These are phyloP conservation scores for Boeremia lycopersici DNA, from an alignment of 2,329 filamentous ascomycete genomes.

Conservation along the genomic window DNA sequence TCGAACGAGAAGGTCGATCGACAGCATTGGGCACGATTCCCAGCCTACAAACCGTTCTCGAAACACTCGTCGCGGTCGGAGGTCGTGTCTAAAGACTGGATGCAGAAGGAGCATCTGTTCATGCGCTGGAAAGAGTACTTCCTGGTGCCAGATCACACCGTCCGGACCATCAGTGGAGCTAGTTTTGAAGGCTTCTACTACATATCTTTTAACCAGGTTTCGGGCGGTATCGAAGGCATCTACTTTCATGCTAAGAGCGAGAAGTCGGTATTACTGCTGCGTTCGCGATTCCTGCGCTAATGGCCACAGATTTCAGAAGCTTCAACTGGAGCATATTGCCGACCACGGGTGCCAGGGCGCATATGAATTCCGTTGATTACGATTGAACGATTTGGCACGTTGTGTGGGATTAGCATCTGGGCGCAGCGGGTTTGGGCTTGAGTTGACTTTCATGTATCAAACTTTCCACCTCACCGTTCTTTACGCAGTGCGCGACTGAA, in stretches of 20 bases:
- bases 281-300: constrained; percentile 20
- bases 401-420: constrained; percentile 39
- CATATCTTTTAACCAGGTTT: constrained; percentile 94
- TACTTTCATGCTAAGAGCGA: constrained; percentile 99
- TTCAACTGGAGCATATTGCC: constrained; percentile 87
- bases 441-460: constrained; percentile 35
- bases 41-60: constrained; percentile 79
- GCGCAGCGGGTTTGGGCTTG: constrained; percentile 28
- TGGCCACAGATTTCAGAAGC: constrained; percentile 77
- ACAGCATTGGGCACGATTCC: constrained; percentile 91
- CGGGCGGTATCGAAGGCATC: constrained; percentile 86
- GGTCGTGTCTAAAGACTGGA: constrained; percentile 69
- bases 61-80: constrained; percentile 65
- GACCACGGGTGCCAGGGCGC: constrained; percentile 83
- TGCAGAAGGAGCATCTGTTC: constrained; percentile 86
- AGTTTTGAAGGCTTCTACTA: constrained; percentile 99
- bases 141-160: constrained; percentile 90
- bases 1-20: constrained; percentile 90
- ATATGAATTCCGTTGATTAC: constrained; percentile 81
- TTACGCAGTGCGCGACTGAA: constrained; percentile 38
- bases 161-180: constrained; percentile 87
- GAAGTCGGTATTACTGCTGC: constrained; percentile 67
- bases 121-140: constrained; percentile 99
- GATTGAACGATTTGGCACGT: constrained; percentile 33
- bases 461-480: constrained; percentile 29